Percentiles rank a stretch among this genome's conserved stretches.
Conservation (phyloP, 148 eudicot species). For the Pharnaceum exiguum region DNA sequence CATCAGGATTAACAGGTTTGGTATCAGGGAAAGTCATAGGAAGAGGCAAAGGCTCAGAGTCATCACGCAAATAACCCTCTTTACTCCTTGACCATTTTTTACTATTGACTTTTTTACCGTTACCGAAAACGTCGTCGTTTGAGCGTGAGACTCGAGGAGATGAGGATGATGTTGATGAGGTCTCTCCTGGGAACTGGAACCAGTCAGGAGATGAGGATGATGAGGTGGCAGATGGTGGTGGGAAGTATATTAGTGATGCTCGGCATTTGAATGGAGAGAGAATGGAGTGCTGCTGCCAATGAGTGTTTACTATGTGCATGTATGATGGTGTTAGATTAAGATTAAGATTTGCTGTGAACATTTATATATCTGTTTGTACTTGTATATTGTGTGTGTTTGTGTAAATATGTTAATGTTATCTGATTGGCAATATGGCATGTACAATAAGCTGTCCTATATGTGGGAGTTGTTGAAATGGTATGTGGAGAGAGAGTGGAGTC, state of each 20-base stretch:
- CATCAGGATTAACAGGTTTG: constrained; percentile 55
- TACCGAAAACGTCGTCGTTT: constrained; percentile 18
- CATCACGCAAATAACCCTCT: constrained; percentile 75
- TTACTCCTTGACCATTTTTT: constrained; percentile 59
- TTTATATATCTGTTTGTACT: no score
- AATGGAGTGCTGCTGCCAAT: no score
- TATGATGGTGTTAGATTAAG: background rate
- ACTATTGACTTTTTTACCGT: constrained; percentile 30
- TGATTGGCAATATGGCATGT: no score
- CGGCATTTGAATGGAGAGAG: constrained; percentile 33
- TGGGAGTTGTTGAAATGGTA: no score
- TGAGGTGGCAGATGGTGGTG: constrained; percentile 12
- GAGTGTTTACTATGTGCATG: background rate
- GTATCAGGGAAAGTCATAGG: constrained; percentile 82
- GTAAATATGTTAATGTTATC: no score
- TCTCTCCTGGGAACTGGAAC: constrained; percentile 38
- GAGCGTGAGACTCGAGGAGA: constrained; percentile 15
- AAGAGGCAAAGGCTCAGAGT: constrained; percentile 68
- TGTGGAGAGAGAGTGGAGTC: no score
- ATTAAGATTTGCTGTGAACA: no score
- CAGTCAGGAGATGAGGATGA: constrained; percentile 31
- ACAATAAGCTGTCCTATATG: no score
- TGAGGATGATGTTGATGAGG: constrained; percentile 16
- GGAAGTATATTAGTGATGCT: constrained; percentile 37
- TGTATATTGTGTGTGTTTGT: no score